Evolutionary conservation across 73 alveolate genomes (phyloP).

Genomic region (Paramecium biaurelia): DNA sequence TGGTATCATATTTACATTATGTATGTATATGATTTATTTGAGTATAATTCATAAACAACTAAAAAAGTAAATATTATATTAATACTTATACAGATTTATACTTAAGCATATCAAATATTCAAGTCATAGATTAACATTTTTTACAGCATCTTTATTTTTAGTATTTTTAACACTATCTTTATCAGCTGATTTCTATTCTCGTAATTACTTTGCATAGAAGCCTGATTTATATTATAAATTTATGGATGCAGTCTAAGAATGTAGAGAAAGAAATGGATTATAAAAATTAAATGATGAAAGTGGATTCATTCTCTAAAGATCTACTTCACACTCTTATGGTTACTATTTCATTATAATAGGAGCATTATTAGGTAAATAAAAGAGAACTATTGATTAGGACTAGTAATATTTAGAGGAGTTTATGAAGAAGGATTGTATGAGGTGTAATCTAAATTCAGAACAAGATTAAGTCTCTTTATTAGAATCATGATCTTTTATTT

Average conservation of each 20-base stretch:
- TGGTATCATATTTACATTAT: background rate
- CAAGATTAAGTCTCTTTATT: background rate
- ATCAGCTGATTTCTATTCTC: background rate
- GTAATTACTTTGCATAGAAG: background rate
- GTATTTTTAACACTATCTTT: background rate
- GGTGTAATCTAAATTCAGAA: background rate
- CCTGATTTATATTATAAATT: background rate
- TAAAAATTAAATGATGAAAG: background rate
- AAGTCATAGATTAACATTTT: background rate
- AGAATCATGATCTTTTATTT: background rate
- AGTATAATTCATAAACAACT: background rate
- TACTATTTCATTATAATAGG: background rate
- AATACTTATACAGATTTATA: background rate
- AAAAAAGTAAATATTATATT: background rate
- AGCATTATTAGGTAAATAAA: background rate
- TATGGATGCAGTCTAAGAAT: background rate
- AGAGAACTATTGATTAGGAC: background rate
- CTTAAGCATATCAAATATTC: background rate
- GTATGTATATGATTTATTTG: background rate
- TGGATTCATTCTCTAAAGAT: background rate
- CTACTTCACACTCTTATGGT: background rate
- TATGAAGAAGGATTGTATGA: slow-evolving; percentile 16
- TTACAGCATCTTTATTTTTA: background rate
- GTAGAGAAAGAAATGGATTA: background rate
- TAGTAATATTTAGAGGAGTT: background rate